Evolutionary conservation across 1,284 basidiomycete genomes (phyloP), one percentile per base, ranked within the genome.

Genomic region (Microbotryum lychnidis-dioicae): DNA sequence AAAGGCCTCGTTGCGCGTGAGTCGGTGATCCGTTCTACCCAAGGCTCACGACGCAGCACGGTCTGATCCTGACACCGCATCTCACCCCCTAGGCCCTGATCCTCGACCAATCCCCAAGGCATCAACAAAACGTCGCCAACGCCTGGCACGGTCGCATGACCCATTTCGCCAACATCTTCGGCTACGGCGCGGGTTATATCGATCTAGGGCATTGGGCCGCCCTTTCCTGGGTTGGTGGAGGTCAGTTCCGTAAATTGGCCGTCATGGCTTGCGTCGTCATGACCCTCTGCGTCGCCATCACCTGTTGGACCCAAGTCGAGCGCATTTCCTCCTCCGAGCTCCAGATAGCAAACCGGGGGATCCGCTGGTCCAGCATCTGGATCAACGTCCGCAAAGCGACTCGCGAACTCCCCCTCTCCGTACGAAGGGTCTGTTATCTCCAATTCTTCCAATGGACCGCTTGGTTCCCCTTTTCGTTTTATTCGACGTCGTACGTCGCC

Each of bases 101-200:
- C 16, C 81, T 98, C 61, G 94, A 98, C 74, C 79, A 92, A 51
- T 85, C 90, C 0, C 91, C 91, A 5, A 82, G 86, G 4, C 82
- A 87, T 65, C 92, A 97, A 75, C 82, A 97, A 44, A 91, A 87
- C 66, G 81, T 85, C 18, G 92, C 88, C 7, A 98, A 97, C 77
- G 94, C 94, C n/a, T 98, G 94, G 93, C 91, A 97, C 70, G 90
- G 92, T 20, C 81, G 91, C 61, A 93, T 96, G 87, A 87, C 85
- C 53, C 91, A 96, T 73, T 84, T 90, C n/a, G 92, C 91, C 27
- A 96, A 92, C 72, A 93, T 96, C 58, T 76, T 93, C 67, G 92
- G 93, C 2, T 96, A 86, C 58, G 63, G 72, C 57, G 62, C 73
- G 84, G 91, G 92, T 29, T 96, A 89, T 77, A 74, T 93, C 56